Evolutionary conservation across 495 filamentous ascomycete species (phyloP), one percentile per base, ranked within the genome.

Genomic region (Viridothelium virens): DNA sequence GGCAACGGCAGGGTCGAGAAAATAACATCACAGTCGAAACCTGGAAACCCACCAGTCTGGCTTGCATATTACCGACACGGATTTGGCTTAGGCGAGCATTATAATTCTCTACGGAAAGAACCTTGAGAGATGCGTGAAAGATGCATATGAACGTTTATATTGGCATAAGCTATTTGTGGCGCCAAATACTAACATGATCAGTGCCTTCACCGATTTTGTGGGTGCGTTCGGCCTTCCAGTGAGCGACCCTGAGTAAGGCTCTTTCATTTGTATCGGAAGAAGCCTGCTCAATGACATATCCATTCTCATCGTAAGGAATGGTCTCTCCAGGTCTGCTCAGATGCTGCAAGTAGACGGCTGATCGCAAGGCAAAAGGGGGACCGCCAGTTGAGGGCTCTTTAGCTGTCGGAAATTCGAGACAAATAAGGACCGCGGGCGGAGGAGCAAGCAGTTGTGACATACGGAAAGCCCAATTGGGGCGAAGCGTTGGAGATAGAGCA

Each of bases 31-130:
- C 78, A 70, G 12, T 78, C 76, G 0, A 75, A 76, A 31, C 69
- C 69, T 37, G 68, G 68, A 18, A 77, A 77, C 65, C 81, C 82
- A 47, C 79, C 82, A 68, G 80, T 97, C 38, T 98, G 94, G 94
- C 77, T 98, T 76, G 92, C 91, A 33, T 98, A 97, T 77, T 97
- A 97, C 77, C 81, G 89, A 67, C 92, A 97, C 78, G 86, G 87
- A 63, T 97, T 91, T 79, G 92, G 92, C 2, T 79, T 97, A 18
- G 94, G 94, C 12, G 93, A 97, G 81, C 94, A 98, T 78, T 98
- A 97, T 78, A 98, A 97, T 73, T 96, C 92, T 33, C 78, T 98
- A 64, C 72, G 85, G 67, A 85, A 77, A 77, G 70, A 69, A 50
- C 67, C 53, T 59, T 59, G 31, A 59, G 11, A 36, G 31, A 59